A percentile compares a stretch with the other conserved stretches of the same genome.
Conservation (phyloP, 164 flowering plant genomes). For the Akebia trifoliata region DNA sequence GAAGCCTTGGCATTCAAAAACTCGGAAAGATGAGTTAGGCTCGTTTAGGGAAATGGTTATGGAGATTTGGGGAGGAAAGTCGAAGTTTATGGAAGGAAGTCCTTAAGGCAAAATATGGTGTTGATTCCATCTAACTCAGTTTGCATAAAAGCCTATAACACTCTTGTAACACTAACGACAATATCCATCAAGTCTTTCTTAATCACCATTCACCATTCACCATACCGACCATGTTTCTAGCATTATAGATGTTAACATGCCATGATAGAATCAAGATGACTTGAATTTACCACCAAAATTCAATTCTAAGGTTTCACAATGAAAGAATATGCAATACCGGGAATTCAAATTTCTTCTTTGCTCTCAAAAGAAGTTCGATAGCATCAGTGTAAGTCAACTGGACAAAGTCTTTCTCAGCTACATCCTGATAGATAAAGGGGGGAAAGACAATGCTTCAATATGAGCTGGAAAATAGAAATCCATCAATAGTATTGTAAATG, state of each 20-base stretch:
- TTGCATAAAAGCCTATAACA: too few relatives aligned
- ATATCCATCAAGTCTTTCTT: too few relatives aligned
- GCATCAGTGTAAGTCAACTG: constrained; percentile 95
- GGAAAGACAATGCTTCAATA: constrained; percentile 2
- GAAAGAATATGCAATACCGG: constrained; percentile 40
- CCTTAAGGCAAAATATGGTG: too few relatives aligned
- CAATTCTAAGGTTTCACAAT: background rate
- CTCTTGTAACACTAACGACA: too few relatives aligned
- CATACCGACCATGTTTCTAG: too few relatives aligned
- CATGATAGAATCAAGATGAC: background rate
- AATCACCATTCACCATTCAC: too few relatives aligned
- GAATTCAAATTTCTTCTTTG: constrained; percentile 85
- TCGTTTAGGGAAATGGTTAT: too few relatives aligned
- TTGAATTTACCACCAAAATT: background rate
- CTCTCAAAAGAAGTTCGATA: constrained; percentile 62
- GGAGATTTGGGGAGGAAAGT: too few relatives aligned
- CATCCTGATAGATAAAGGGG: constrained; percentile 42
- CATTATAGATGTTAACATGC: background rate
- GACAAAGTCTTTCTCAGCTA: constrained; percentile 79
- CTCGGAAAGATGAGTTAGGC: too few relatives aligned
- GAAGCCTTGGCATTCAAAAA: too few relatives aligned
- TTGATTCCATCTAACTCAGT: too few relatives aligned
- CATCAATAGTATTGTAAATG: constrained; percentile 6
- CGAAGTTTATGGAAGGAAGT: too few relatives aligned
- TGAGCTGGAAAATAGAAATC: background rate